These are phyloP conservation scores for Centaurea solstitialis DNA, from an alignment of 129 eudicot genomes.

Conservation along the genomic window DNA sequence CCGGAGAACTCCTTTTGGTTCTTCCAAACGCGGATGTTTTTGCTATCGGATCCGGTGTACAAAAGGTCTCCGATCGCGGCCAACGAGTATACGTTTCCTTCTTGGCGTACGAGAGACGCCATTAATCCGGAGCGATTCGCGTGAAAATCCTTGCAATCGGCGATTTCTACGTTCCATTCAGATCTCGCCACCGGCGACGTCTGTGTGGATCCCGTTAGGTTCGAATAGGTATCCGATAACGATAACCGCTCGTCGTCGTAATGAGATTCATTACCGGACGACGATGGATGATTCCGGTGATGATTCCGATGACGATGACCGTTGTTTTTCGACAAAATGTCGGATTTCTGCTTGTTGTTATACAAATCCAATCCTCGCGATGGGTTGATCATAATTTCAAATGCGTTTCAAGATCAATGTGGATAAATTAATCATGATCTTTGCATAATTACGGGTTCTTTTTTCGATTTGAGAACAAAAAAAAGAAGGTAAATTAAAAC, in stretches of 20 bases:
- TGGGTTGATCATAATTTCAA: background rate
- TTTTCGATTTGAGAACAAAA: background rate
- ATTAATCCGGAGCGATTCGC: constrained; percentile 7
- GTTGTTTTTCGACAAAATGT: constrained; percentile 11
- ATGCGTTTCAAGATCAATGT: background rate
- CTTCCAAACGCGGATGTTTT: constrained; percentile 61
- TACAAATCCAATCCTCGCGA: background rate
- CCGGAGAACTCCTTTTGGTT: constrained; percentile 36
- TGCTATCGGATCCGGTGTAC: constrained; percentile 50
- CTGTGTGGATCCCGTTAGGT: constrained; percentile 8
- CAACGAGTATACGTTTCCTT: constrained; percentile 52
- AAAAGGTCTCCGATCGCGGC: constrained; percentile 38
- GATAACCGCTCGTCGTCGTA: background rate
- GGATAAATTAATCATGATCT: background rate
- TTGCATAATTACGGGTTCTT: background rate
- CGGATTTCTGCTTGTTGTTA: background rate
- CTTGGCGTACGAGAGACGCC: constrained; percentile 66
- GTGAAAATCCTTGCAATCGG: background rate
- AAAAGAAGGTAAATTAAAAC: background rate
- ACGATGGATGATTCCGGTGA: background rate
- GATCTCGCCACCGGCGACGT: constrained; percentile 27
- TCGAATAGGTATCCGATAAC: background rate
- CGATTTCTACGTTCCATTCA: constrained; percentile 16
- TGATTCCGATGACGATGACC: background rate
- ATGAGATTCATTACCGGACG: background rate